These are phyloP conservation scores for Aspergillus baeticus DNA, from an alignment of 495 filamentous ascomycete genomes.

Conservation along the genomic window DNA sequence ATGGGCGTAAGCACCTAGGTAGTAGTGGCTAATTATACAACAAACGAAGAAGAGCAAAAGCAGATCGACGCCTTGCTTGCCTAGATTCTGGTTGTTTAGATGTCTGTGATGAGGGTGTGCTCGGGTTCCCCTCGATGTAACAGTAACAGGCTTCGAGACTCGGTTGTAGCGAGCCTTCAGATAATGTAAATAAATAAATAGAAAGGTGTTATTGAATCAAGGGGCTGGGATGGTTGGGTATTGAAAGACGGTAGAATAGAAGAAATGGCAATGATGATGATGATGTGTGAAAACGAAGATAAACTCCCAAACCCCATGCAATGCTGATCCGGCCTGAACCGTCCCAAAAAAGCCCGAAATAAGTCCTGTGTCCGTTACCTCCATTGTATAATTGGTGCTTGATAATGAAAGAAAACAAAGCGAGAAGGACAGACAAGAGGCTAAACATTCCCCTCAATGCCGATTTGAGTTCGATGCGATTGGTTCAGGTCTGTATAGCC, in stretches of 20 bases:
- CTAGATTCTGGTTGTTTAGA: too few relatives aligned
- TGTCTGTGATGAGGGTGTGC: too few relatives aligned
- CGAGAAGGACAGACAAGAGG: conserved; percentile 1
- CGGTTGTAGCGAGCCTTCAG: too few relatives aligned
- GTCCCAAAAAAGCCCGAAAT: conserved; percentile 6
- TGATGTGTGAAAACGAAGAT: background rate
- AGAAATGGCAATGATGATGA: background rate
- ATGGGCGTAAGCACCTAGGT: background rate
- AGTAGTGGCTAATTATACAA: conserved; percentile 1
- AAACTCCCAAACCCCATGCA: conserved; percentile 9
- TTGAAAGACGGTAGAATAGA: background rate
- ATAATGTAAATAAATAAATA: too few relatives aligned
- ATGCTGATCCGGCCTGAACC: conserved; percentile 12
- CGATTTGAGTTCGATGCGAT: conserved; percentile 19
- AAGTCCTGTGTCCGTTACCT: background rate
- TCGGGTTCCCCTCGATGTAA: too few relatives aligned
- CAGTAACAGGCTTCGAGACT: too few relatives aligned
- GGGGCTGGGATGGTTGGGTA: background rate
- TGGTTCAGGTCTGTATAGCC: conserved; percentile 13
- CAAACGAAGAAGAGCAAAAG: background rate
- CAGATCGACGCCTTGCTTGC: background rate
- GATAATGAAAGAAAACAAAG: background rate
- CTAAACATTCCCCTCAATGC: conserved; percentile 27
- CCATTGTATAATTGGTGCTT: background rate
- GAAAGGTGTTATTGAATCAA: too few relatives aligned